Conservation (phyloP, 2,329 filamentous ascomycete genomes). For the Diaporthe sp. region DNA sequence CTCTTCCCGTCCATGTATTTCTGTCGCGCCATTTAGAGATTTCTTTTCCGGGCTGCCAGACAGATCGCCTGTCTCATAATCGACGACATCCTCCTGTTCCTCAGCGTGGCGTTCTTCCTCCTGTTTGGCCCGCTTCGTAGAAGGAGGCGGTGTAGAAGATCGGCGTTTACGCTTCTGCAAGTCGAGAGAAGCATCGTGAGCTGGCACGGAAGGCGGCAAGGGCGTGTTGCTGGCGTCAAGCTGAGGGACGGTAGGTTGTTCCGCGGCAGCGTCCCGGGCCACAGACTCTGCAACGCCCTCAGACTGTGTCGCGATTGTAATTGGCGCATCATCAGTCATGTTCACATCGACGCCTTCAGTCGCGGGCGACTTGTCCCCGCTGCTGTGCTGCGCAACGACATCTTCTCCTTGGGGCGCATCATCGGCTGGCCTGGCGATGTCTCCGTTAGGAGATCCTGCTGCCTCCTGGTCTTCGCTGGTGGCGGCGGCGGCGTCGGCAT, state of each 20-base stretch:
- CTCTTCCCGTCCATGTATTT: background rate
- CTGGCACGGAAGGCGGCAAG: conserved; percentile 31
- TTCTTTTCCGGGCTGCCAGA: conserved; percentile 37
- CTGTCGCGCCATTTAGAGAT: conserved; percentile 17
- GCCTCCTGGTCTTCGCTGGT: conserved; percentile 40
- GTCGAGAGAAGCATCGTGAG: conserved; percentile 50
- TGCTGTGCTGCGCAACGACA: conserved; percentile 37
- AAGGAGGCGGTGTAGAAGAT: conserved; percentile 73
- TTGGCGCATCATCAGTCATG: conserved; percentile 24
- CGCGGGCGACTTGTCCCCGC: conserved; percentile 18
- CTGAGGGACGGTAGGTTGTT: conserved; percentile 12
- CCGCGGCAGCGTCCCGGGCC: conserved; percentile 46
- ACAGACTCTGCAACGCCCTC: background rate
- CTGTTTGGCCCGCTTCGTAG: conserved; percentile 64
- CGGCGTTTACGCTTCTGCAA: conserved; percentile 76
- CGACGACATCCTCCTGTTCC: conserved; percentile 49
- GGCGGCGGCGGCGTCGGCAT: conserved; percentile 35
- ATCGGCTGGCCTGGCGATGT: conserved; percentile 6
- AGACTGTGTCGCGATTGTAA: background rate
- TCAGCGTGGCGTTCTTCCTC: conserved; percentile 49
- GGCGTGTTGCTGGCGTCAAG: conserved; percentile 17
- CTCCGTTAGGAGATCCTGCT: background rate
- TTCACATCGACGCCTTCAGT: conserved; percentile 15
- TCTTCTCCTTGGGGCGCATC: conserved; percentile 45
- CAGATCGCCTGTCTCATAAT: conserved; percentile 46